phyloP scores from a whole-genome alignment of 2,329 filamentous ascomycete genomes.

The Sclerotinia nivalis region DNA sequence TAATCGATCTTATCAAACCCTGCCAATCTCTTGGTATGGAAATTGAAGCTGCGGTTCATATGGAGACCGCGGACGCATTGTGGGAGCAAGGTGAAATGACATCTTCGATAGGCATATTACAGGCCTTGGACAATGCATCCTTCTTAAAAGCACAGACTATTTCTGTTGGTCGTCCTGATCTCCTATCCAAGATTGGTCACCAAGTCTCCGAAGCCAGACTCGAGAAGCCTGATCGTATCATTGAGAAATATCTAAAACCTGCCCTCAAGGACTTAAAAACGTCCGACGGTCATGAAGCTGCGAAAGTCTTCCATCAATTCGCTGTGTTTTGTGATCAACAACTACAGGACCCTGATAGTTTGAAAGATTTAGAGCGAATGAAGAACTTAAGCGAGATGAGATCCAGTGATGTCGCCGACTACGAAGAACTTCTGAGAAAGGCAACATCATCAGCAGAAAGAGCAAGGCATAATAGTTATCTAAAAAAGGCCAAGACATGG shows the following conservation, averaged over 20 bases:
- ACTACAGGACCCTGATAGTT: slow-evolving; percentile 78
- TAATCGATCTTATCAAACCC: slow-evolving; percentile 73
- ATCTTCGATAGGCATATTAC: slow-evolving; percentile 85
- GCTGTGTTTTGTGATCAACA: slow-evolving; percentile 95
- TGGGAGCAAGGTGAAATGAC: slow-evolving; percentile 94
- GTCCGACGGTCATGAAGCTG: slow-evolving; percentile 69
- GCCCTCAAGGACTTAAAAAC: slow-evolving; percentile 79
- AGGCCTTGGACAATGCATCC: slow-evolving; percentile 64
- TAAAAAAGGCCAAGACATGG: slow-evolving; percentile 80
- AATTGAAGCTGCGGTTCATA: slow-evolving; percentile 73
- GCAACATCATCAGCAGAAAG: slow-evolving; percentile 50
- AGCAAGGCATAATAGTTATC: slow-evolving; percentile 58
- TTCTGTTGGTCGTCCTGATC: slow-evolving; percentile 69
- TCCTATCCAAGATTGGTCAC: slow-evolving; percentile 85
- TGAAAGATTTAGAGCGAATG: slow-evolving; percentile 82
- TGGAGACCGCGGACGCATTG: slow-evolving; percentile 84
- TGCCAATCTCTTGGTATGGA: slow-evolving; percentile 72
- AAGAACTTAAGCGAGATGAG: slow-evolving; percentile 79
- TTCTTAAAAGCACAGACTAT: slow-evolving; percentile 69
- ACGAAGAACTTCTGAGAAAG: slow-evolving; percentile 58
- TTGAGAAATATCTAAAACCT: slow-evolving; percentile 80
- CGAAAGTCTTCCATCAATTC: slow-evolving; percentile 91
- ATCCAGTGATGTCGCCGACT: slow-evolving; percentile 73
- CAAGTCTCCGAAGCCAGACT: slow-evolving; percentile 87
- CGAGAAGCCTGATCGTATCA: slow-evolving; percentile 87